A percentile compares a stretch with the other conserved stretches of the same genome.
Evolutionary conservation across 768 basidiomycete genomes (phyloP).

Genomic region (Trametes cingulata): DNA sequence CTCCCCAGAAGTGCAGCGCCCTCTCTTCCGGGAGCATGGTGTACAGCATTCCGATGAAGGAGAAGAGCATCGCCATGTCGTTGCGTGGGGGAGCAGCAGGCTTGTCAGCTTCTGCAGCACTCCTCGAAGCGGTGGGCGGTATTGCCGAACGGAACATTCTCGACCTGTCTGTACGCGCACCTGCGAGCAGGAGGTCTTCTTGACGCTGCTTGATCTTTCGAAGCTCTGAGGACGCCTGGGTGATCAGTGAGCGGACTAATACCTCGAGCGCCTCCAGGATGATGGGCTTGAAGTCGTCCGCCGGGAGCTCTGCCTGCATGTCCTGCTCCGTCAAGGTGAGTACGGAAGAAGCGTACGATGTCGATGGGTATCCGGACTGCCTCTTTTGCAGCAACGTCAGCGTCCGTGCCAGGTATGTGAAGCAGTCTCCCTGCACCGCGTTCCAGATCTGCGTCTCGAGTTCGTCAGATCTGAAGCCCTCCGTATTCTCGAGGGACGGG

Average conservation of each 20-base stretch:
- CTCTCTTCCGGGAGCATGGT: slow-evolving; percentile 69
- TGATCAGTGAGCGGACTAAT: slow-evolving; percentile 70
- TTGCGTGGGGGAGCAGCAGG: slow-evolving; percentile 58
- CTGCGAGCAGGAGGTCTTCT: slow-evolving; percentile 77
- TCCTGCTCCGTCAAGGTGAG: slow-evolving; percentile 37
- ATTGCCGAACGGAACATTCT: slow-evolving; percentile 48
- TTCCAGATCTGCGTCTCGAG: slow-evolving; percentile 81
- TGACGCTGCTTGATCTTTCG: slow-evolving; percentile 88
- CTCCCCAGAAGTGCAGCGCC: slow-evolving; percentile 86
- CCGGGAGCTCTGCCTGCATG: slow-evolving; percentile 39
- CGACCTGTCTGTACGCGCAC: slow-evolving; percentile 62
- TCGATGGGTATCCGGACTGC: slow-evolving; percentile 32
- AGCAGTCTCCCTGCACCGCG: slow-evolving; percentile 82
- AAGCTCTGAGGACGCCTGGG: slow-evolving; percentile 76
- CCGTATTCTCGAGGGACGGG: slow-evolving; percentile 58
- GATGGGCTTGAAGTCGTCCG: slow-evolving; percentile 52
- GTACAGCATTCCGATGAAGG: slow-evolving; percentile 82
- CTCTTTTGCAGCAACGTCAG: slow-evolving; percentile 58
- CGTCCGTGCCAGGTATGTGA: slow-evolving; percentile 65
- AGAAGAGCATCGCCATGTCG: slow-evolving; percentile 83
- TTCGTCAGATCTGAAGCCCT: slow-evolving; percentile 73
- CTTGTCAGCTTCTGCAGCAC: slow-evolving; percentile 30
- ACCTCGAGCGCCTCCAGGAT: slow-evolving; percentile 69
- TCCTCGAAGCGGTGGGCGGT: slow-evolving; percentile 16
- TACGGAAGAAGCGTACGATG: slow-evolving; percentile 29